These are phyloP conservation scores for Arthrocladium fulminans DNA, from an alignment of 2,329 filamentous ascomycete species.

Conservation along the genomic window DNA sequence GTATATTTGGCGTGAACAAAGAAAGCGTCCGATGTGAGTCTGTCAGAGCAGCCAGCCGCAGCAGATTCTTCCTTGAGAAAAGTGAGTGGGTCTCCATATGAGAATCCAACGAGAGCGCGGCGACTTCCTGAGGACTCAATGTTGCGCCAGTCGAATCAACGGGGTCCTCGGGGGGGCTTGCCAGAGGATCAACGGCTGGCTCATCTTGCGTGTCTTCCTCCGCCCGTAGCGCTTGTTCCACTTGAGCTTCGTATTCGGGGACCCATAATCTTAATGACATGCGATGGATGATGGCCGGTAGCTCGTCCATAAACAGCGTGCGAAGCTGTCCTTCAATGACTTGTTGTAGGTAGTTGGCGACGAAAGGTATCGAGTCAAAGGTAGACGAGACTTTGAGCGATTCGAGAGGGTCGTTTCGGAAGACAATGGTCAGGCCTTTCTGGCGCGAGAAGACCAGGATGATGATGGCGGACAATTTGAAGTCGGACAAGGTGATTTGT, in stretches of 20 bases:
- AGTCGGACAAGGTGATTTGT: slow-evolving; percentile 90
- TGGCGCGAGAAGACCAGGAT: slow-evolving; percentile 96
- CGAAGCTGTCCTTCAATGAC: slow-evolving; percentile 91
- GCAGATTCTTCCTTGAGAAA: slow-evolving; percentile 90
- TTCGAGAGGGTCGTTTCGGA: slow-evolving; percentile 94
- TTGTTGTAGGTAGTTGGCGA: slow-evolving; percentile 90
- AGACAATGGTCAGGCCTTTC: slow-evolving; percentile 92
- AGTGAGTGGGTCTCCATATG: slow-evolving; percentile 74
- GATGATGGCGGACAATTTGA: slow-evolving; percentile 92
- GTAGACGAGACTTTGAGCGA: slow-evolving; percentile 97
- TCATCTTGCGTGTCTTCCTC: slow-evolving; percentile 47
- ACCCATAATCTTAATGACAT: slow-evolving; percentile 83
- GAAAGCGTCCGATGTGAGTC: slow-evolving; percentile 87
- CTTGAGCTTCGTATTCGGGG: slow-evolving; percentile 67
- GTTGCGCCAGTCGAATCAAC: slow-evolving; percentile 73
- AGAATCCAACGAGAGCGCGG: slow-evolving; percentile 68
- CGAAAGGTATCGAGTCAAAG: slow-evolving; percentile 97
- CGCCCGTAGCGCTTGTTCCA: slow-evolving; percentile 47
- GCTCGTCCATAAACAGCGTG: slow-evolving; percentile 92
- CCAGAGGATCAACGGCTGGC: slow-evolving; percentile 66
- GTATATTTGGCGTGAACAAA: slow-evolving; percentile 82
- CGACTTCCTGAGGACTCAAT: slow-evolving; percentile 65
- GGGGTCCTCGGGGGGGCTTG: slow-evolving; percentile 70
- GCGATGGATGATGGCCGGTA: slow-evolving; percentile 91
- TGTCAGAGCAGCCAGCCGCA: slow-evolving; percentile 70